Evolutionary conservation across 257 asterid species (phyloP), one percentile per base, ranked within the genome.

Genomic region (Sherardia arvensis): DNA sequence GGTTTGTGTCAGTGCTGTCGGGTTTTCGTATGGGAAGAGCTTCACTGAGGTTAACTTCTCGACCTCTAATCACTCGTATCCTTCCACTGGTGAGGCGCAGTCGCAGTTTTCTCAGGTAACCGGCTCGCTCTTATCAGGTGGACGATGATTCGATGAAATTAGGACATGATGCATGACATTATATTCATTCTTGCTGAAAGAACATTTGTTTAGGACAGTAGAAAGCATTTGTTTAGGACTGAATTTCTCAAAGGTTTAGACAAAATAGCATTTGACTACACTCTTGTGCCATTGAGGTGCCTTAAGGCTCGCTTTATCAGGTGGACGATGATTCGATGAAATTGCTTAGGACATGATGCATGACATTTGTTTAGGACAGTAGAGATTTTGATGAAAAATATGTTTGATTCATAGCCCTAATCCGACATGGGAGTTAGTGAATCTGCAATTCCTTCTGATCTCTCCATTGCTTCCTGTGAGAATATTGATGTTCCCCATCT

Each of bases 401-500:
- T 8, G 47, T 38, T 10, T 0, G 3, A 38, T 38, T 38, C 47
- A 38, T 12, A 43, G 51, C 1, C 51, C 51, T 43, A 43, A 20
- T 15, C 21, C 51, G 14, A 34, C 30, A 21, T 62, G 63, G 8
- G 66, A 27, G 65, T 85, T 85, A 17, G 75, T 62, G 71, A 23
- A 74, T 53, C 86, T 79, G 73, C 88, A 86, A 22, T 78, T 70
- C 33, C 72, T 79, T 70, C 86, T 69, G 49, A 86, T 79, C 59
- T 86, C 85, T 5, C 90, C 86, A 48, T 43, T 67, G 9, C 66
- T 33, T 26, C 84, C 81, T 1, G 87, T 81, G 28, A 81, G 65
- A 2, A 77, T 78, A 48, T 67, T 66, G 23, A 77, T 76, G 23
- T 68, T 76, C 34, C 86, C 87, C 94, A 85, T 83, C 83, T 83